Conservation (phyloP, 768 basidiomycete genomes). For the Mycena albidolilacea region DNA sequence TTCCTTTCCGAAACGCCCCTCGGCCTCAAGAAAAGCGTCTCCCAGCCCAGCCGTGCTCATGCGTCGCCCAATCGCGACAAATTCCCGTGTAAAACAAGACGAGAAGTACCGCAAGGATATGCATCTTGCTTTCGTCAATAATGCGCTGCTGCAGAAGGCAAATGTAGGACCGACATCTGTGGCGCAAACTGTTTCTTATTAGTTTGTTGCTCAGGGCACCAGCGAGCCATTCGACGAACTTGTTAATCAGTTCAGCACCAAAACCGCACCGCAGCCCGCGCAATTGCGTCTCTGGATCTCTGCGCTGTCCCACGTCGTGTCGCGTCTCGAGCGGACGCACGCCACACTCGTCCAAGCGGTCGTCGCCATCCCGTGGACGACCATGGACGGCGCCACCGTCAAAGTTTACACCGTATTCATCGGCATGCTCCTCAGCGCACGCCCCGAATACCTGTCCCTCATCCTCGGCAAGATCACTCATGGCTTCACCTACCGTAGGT, state of each 20-base stretch:
- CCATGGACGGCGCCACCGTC: constrained; percentile 88
- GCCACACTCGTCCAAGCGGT: constrained; percentile 88
- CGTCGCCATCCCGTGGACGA: constrained; percentile 91
- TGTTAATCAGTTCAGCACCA: constrained; percentile 85
- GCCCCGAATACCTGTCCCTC: constrained; percentile 91
- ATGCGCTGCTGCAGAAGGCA: constrained; percentile 82
- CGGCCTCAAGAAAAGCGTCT: constrained; percentile 48
- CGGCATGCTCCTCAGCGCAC: constrained; percentile 91
- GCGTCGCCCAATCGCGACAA: constrained; percentile 80
- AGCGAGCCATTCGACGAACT: constrained; percentile 89
- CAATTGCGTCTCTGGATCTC: constrained; percentile 87
- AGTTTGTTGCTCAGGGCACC: constrained; percentile 69
- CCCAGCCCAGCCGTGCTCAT: constrained; percentile 46
- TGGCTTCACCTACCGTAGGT: constrained; percentile 92
- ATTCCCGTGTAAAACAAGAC: constrained; percentile 83
- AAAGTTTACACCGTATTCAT: constrained; percentile 92
- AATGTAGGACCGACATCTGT: constrained; percentile 63
- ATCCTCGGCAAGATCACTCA: constrained; percentile 87
- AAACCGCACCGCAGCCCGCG: constrained; percentile 58
- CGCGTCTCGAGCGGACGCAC: constrained; percentile 88
- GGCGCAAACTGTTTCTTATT: constrained; percentile 37
- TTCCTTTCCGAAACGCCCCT: constrained; percentile 58
- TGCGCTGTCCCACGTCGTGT: constrained; percentile 93
- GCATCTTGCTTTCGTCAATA: constrained; percentile 87
- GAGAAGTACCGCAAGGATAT: constrained; percentile 85